Evolutionary conservation across 1,284 basidiomycete genomes (phyloP).

Genomic region (Malassezia arunalokei): DNA sequence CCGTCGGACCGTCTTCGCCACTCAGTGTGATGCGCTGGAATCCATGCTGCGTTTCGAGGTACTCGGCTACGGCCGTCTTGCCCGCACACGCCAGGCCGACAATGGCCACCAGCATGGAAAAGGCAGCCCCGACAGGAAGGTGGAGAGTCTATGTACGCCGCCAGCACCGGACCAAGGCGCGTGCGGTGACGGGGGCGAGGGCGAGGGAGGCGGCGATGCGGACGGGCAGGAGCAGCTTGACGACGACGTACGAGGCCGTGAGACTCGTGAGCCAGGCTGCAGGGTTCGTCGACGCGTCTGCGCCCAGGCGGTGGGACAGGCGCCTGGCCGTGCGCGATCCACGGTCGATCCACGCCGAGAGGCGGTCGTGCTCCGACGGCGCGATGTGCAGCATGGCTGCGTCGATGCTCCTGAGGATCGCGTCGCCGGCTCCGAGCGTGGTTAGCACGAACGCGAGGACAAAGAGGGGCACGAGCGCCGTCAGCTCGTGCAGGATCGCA

Average conservation of each 20-base stretch:
- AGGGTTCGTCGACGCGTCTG: background rate
- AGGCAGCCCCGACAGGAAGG: background rate
- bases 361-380: conserved; percentile 1
- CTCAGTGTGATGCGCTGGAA: conserved; percentile 47
- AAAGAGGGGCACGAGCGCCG: conserved; percentile 65
- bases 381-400: background rate
- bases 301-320: conserved; percentile 1
- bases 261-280: conserved; percentile 53
- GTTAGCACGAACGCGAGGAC: conserved; percentile 63
- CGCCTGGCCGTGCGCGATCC: conserved; percentile 15
- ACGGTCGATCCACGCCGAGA: conserved; percentile 2
- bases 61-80: conserved; percentile 63
- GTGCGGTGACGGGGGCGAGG: conserved; percentile 62
- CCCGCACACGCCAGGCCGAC: conserved; percentile 72
- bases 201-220: conserved; percentile 65
- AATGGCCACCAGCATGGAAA: conserved; percentile 67
- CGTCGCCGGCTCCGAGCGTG: conserved; percentile 60
- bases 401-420: conserved; percentile 51
- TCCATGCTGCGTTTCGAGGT: conserved; percentile 53
- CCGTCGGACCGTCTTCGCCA: background rate
- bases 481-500: conserved; percentile 71
- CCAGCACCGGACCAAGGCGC: conserved; percentile 56
- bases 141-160: conserved; percentile 21
- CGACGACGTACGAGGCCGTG: conserved; percentile 67
- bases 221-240: conserved; percentile 63